Evolutionary conservation across 2,329 filamentous ascomycete species (phyloP), one percentile per base, ranked within the genome.

Genomic region (Trichoderma sp.): DNA sequence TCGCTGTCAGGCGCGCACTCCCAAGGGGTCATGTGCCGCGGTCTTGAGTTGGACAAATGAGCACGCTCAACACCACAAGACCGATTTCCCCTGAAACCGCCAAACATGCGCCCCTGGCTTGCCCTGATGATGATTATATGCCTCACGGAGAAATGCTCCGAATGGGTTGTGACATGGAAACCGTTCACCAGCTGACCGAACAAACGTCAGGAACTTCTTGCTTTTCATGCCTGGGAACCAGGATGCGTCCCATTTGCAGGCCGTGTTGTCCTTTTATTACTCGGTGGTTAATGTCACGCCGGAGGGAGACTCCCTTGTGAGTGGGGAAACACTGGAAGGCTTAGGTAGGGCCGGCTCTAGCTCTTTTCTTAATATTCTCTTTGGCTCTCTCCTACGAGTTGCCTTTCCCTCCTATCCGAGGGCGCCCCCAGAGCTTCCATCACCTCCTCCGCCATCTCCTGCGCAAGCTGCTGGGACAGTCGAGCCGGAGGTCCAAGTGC

Each of bases 271-370:
- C 69, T 98, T 97, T 85, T 99, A 98, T 85, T 93, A 94, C 75
- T 93, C 95, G 66, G 94, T 96, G 79, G 92, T 97, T 82, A 95
- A 94, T 84, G 89, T 99, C 83, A 98, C 94, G 81, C 89, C 95
- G 77, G 97, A 99, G 88, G 97, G 97, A 84, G 97, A 98, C 87
- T 97, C 97, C 79, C 89, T 94, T 81, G 92, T 98, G 81, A 94
- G 93, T 87, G 95, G 97, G 86, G 95, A 98, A 83, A 93, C 93
- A 83, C 90, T 98, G 82, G 91, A 97, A 89, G 94, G 95, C 86
- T 88, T 97, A 95, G 96, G 96, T 98, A 98, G 89, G 91, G 89
- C 88, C 84, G 87, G 86, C 85, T 92, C 82, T 79, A 81, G 82
- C 80, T 83, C 81, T 78, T 89, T 95, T 90, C 86, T 93, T 84